phyloP scores from a whole-genome alignment of 768 basidiomycete genomes.

The Albatrellus ellisii region DNA sequence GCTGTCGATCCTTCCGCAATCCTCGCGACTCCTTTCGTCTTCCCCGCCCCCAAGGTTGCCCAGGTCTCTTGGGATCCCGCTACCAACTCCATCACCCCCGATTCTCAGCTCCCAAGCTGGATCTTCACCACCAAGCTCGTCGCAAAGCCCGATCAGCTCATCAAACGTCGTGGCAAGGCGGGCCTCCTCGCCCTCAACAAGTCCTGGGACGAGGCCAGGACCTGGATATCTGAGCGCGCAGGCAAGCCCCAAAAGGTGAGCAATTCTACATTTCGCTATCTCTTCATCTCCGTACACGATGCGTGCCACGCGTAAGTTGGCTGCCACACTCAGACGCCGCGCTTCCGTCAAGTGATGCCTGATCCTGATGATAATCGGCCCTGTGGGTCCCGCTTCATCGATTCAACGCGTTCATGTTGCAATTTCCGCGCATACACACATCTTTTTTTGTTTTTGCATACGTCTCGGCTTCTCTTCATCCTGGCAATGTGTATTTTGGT shows the following conservation, averaged over 20 bases:
- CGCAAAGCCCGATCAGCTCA: slow-evolving; percentile 95
- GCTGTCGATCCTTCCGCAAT: slow-evolving; percentile 52
- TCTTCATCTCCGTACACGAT: neutral
- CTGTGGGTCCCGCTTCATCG: neutral
- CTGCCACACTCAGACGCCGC: too few relatives aligned
- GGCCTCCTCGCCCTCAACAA: slow-evolving; percentile 93
- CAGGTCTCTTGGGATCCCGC: slow-evolving; percentile 75
- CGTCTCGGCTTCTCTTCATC: neutral
- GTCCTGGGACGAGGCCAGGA: slow-evolving; percentile 73
- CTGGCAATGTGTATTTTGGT: neutral
- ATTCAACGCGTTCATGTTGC: slow-evolving; percentile 1
- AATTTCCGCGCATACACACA: slow-evolving; percentile 1
- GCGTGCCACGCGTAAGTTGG: neutral
- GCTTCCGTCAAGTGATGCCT: neutral
- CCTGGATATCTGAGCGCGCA: slow-evolving; percentile 80
- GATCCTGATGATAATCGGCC: neutral
- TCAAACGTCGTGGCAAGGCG: slow-evolving; percentile 98
- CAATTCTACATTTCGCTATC: too few relatives aligned
- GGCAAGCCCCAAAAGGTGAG: slow-evolving; percentile 86
- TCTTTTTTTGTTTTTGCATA: slow-evolving; percentile 1
- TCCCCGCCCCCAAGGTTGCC: slow-evolving; percentile 66
- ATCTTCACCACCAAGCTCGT: slow-evolving; percentile 81
- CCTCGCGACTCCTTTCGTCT: slow-evolving; percentile 43
- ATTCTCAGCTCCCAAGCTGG: slow-evolving; percentile 60
- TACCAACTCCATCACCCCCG: slow-evolving; percentile 46